These are phyloP conservation scores for Phytopythium litorale DNA, from an alignment of 352 stramenopile genomes.

Conservation along the genomic window DNA sequence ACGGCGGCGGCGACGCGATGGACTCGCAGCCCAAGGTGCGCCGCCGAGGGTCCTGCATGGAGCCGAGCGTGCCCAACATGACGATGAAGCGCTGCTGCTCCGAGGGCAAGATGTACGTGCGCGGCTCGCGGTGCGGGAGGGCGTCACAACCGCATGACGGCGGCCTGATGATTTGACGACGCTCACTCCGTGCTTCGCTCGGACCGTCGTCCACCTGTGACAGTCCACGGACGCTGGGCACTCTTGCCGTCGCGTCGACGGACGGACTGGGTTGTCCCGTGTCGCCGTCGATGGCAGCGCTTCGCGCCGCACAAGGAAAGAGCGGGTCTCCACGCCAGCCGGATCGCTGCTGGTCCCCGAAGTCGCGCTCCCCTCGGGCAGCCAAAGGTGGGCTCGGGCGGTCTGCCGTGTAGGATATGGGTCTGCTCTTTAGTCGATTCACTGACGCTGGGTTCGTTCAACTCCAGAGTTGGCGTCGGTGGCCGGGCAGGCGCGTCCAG, in stretches of 20 bases:
- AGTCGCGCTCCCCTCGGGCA: background rate
- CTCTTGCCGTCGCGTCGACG: background rate
- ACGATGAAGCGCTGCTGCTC: slow-evolving; percentile 59
- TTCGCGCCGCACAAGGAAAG: slow-evolving; percentile 4
- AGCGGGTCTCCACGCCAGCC: slow-evolving; percentile 3
- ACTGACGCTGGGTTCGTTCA: background rate
- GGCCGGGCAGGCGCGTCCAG: background rate
- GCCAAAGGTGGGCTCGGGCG: background rate
- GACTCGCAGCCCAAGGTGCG: slow-evolving; percentile 53
- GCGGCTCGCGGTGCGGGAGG: background rate
- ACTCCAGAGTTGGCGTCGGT: background rate
- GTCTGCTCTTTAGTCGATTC: background rate
- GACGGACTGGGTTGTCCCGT: background rate
- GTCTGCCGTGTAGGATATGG: background rate
- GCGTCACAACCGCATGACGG: slow-evolving; percentile 9
- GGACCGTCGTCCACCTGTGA: slow-evolving; percentile 11
- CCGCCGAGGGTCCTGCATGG: slow-evolving; percentile 31
- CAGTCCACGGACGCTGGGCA: slow-evolving; percentile 10
- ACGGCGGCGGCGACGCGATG: slow-evolving; percentile 15
- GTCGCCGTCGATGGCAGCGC: slow-evolving; percentile 5
- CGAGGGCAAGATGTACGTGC: slow-evolving; percentile 69
- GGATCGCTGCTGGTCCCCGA: slow-evolving; percentile 4
- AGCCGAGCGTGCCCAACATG: slow-evolving; percentile 15
- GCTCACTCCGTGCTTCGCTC: background rate
- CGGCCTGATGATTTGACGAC: slow-evolving; percentile 12